These are phyloP conservation scores for Prunus armeniaca DNA, from an alignment of 306 rosid genomes.

Conservation along the genomic window DNA sequence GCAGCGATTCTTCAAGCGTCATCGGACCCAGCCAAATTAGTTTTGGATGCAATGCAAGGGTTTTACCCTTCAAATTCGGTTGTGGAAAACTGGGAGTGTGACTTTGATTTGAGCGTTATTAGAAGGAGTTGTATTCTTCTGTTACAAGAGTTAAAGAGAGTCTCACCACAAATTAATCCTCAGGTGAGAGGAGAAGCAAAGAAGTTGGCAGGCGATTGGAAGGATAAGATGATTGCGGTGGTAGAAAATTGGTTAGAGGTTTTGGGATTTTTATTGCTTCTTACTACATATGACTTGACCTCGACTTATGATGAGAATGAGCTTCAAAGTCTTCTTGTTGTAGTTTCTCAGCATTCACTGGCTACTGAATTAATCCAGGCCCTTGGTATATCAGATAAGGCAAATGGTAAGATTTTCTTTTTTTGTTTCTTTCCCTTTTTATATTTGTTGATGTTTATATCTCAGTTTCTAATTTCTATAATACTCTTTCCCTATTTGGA, in stretches of 20 bases:
- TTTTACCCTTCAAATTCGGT: slow-evolving; percentile 31
- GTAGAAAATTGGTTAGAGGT: slow-evolving; percentile 34
- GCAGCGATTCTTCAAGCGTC: slow-evolving; percentile 29
- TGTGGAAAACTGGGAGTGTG: slow-evolving; percentile 14
- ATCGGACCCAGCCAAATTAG: slow-evolving; percentile 38
- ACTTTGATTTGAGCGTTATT: slow-evolving; percentile 26
- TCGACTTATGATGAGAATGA: slow-evolving; percentile 33
- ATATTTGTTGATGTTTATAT: background rate
- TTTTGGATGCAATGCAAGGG: slow-evolving; percentile 48
- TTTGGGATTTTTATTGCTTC: slow-evolving; percentile 43
- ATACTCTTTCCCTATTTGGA: background rate
- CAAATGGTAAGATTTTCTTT: slow-evolving; percentile 30
- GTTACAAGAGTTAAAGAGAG: slow-evolving; percentile 33
- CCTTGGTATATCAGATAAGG: slow-evolving; percentile 27
- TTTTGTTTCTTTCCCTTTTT: background rate
- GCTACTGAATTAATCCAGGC: slow-evolving; percentile 24
- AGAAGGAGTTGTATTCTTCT: slow-evolving; percentile 43
- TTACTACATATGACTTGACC: slow-evolving; percentile 33
- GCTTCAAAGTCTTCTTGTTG: slow-evolving; percentile 25
- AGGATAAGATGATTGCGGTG: slow-evolving; percentile 22
- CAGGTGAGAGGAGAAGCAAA: slow-evolving; percentile 39
- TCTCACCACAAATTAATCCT: slow-evolving; percentile 32
- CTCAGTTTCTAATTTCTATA: background rate
- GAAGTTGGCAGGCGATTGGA: slow-evolving; percentile 45
- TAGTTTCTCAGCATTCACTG: slow-evolving; percentile 32